Base-by-base conservation (phyloP, 345 rosid species). In the Cardiospermum halicacabum region DNA sequence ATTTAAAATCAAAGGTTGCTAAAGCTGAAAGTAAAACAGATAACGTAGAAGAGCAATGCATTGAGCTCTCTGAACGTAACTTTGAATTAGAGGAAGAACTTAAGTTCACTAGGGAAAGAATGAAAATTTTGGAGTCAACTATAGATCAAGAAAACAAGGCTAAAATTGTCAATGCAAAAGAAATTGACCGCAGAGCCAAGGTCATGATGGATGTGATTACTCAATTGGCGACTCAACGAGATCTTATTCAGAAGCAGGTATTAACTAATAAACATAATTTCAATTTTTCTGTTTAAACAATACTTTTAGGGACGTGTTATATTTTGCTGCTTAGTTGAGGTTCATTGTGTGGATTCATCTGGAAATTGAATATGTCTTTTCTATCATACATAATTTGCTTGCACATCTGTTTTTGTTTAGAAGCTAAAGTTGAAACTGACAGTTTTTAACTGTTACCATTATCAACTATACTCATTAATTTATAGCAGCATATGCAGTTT, bases 1-100 rank as follows among this genome's bases (percentile, higher is more conserved):
- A 94, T 74, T 77, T 90, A 51, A 94, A 88, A 55, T 90, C 96
- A 12, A 94, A 94, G 77, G 96, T 86, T 40, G 79, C 92, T n/a
- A 90, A 77, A 79, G 95, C 96, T 36, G 99, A 93, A 72, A 82
- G 78, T 72, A 85, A 78, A 71, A 80, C 73, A 2, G 94, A 85
- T 69, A 67, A 62, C 30, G 80, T 70, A n/a, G 98, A 93, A 80
- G 98, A 86, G 69, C 87, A 81, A 66, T 88, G 96, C 64, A 71
- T 81, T 66, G 60, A 62, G 54, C 64, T 93, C 60, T 90, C 97
- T 30, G 87, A 81, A 56, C 62, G 81, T 11, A 93, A 88, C 78
- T 67, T 76, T 25, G 83, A 82, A 56, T 86, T 93, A 56, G 80
- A 77, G 47, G 73, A 77, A 42, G 96, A 90, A 72, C 58, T 85